Evolutionary conservation across 192 early-diverging fungal species (phyloP).

Genomic region (Backusella liffmaniae): DNA sequence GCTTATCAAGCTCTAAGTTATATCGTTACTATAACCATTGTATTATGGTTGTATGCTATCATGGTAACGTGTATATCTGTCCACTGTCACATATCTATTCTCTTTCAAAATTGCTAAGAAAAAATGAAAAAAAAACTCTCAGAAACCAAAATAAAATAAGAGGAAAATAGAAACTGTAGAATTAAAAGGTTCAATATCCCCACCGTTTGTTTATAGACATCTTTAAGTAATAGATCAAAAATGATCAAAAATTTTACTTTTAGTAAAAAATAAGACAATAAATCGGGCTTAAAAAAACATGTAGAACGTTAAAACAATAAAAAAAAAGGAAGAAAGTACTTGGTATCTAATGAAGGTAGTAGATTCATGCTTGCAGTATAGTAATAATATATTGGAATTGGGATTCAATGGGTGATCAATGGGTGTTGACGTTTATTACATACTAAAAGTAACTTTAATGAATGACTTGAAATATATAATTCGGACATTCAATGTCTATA

Average conservation of each 20-base stretch:
- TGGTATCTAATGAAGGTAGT: neutral
- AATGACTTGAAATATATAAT: neutral
- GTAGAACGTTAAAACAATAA: neutral
- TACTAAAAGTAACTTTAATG: neutral
- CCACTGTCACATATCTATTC: neutral
- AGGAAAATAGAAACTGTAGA: neutral
- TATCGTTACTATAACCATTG: neutral
- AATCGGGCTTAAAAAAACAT: neutral
- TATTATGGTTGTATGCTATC: neutral
- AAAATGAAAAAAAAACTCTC: neutral
- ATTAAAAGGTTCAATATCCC: neutral
- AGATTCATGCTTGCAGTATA: neutral
- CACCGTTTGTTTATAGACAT: neutral
- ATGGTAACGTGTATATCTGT: neutral
- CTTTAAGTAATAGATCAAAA: slow-evolving; percentile 11
- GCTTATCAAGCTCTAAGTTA: neutral
- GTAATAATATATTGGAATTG: neutral
- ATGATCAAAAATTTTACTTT: neutral
- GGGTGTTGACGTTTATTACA: neutral
- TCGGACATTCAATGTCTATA: slow-evolving; percentile 2
- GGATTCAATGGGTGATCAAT: neutral
- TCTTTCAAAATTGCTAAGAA: neutral
- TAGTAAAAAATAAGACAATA: slow-evolving; percentile 6
- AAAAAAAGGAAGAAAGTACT: neutral
- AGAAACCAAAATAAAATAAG: neutral